Percentiles rank a stretch among this genome's conserved stretches.
These are phyloP conservation scores for Penicillium vulpinum DNA, from an alignment of 2,329 filamentous ascomycete species.

Conservation along the genomic window DNA sequence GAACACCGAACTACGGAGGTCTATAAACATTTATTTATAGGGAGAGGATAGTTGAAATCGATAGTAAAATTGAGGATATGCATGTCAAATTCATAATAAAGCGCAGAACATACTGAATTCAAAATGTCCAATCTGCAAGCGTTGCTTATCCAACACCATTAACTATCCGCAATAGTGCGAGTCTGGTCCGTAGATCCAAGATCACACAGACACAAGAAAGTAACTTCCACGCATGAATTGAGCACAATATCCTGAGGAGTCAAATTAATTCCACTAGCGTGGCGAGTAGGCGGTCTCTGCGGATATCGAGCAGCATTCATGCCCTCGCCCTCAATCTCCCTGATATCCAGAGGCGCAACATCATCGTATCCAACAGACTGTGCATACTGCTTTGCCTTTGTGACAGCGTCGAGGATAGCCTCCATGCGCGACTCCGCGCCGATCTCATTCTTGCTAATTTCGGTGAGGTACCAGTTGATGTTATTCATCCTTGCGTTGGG, in stretches of 20 bases:
- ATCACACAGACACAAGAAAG: background rate
- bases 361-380: background rate
- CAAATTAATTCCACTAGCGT: background rate
- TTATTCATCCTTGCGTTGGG: background rate
- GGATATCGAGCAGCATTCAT: background rate
- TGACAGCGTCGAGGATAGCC: background rate
- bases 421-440: background rate
- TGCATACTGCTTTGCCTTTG: background rate
- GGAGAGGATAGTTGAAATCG: background rate
- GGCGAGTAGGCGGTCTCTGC: background rate
- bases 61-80: background rate
- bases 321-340: background rate
- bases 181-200: background rate
- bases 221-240: background rate
- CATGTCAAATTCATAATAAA: background rate
- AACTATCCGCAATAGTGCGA: too few relatives aligned
- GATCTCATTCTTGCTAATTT: background rate
- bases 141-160: background rate
- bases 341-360: background rate
- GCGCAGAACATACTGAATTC: background rate
- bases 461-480: background rate
- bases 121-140: background rate
- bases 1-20: constrained; percentile 1
- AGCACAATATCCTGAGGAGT: background rate
- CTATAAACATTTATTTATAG: background rate